Percentiles rank a stretch among this genome's conserved stretches.
Evolutionary conservation across 805 yeast species (phyloP).

Genomic region (Lipomyces orientalis): DNA sequence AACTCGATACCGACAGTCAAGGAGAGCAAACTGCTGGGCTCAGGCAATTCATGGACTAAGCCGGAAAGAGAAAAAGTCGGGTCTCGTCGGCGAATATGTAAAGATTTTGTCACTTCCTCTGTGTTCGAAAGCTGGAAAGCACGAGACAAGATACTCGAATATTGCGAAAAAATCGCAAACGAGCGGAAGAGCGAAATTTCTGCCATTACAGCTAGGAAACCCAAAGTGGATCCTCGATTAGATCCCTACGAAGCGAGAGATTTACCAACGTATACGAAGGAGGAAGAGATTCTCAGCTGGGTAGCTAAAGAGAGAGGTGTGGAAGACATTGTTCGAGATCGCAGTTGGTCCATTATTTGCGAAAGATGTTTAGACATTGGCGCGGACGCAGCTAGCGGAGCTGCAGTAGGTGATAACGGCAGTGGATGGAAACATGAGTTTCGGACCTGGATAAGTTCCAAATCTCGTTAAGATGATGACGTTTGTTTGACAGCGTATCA

Average conservation of each 20-base stretch:
- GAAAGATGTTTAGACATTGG: conserved; percentile 35
- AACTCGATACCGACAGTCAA: conserved; percentile 24
- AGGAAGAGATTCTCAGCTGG: conserved; percentile 35
- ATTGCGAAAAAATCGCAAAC: conserved; percentile 35
- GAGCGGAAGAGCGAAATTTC: conserved; percentile 45
- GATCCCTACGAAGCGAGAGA: conserved; percentile 46
- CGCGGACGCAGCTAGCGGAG: not conserved
- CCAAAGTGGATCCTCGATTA: conserved; percentile 45
- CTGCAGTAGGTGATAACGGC: conserved; percentile 16
- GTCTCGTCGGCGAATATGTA: conserved; percentile 20
- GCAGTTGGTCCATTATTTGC: conserved; percentile 34
- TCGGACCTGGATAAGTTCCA: conserved; percentile 18
- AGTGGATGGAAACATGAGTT: conserved; percentile 23
- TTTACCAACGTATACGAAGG: conserved; percentile 27
- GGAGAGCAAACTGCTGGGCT: conserved; percentile 10
- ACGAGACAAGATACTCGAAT: conserved; percentile 37
- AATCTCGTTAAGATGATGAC: not conserved
- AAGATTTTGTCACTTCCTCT: conserved; percentile 16
- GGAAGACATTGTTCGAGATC: conserved; percentile 38
- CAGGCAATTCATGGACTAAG: conserved; percentile 19
- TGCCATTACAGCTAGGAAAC: conserved; percentile 49
- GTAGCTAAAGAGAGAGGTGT: conserved; percentile 35
- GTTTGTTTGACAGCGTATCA: not conserved
- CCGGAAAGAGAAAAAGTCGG: conserved; percentile 23
- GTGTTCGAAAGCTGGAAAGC: conserved; percentile 39